A percentile compares a stretch with the other conserved stretches of the same genome.
Evolutionary conservation across 2,329 filamentous ascomycete genomes (phyloP).

Genomic region (Fusarium sp.): DNA sequence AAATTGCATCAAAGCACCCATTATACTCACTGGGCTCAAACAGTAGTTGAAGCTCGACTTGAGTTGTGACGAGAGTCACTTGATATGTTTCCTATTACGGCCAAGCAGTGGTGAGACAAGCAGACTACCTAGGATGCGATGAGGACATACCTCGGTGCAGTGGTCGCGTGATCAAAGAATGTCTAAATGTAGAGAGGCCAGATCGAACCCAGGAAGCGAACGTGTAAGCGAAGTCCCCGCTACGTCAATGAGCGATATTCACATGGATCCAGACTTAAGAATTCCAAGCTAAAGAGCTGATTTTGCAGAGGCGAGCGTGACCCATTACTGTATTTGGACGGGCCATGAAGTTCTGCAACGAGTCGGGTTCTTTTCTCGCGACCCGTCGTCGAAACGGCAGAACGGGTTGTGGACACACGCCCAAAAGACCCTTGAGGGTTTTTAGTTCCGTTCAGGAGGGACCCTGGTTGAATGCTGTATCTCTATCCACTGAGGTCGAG

Average conservation of each 20-base stretch:
- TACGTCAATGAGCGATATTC: background rate
- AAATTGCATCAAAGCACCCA: background rate
- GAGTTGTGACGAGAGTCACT: constrained; percentile 5
- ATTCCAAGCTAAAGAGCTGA: constrained; percentile 1
- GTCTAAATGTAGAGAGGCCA: no score
- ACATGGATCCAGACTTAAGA: background rate
- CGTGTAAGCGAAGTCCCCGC: background rate
- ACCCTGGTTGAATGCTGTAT: constrained; percentile 15
- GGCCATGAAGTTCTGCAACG: constrained; percentile 5
- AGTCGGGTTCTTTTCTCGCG: constrained; percentile 12
- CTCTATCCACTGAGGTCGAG: no score
- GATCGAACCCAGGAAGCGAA: background rate
- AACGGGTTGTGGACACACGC: constrained; percentile 21
- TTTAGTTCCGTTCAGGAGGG: background rate
- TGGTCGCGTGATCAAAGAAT: background rate
- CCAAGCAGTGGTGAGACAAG: background rate
- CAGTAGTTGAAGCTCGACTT: background rate
- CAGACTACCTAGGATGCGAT: background rate
- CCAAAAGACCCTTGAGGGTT: constrained; percentile 6
- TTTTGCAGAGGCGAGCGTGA: constrained; percentile 20
- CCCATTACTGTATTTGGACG: constrained; percentile 24
- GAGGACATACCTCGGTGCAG: background rate
- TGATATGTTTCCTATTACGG: constrained; percentile 11
- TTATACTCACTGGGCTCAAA: background rate
- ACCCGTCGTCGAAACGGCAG: constrained; percentile 9